phyloP scores from a whole-genome alignment of 441 rosid genomes.

The Erodium moschatum region DNA sequence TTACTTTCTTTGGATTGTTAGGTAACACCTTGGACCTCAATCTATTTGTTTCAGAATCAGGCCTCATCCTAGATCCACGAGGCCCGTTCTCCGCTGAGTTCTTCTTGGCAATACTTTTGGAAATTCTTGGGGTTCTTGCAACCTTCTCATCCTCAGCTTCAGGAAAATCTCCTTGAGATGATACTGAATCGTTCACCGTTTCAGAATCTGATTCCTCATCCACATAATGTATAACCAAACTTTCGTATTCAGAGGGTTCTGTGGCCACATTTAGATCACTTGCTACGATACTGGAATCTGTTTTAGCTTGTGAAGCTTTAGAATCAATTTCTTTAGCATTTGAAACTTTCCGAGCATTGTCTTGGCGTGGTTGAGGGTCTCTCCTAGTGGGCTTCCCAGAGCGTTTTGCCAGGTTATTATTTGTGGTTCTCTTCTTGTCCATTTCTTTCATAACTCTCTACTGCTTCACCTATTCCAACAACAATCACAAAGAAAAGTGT shows the following conservation, averaged over 20 bases:
- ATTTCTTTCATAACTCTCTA: slow-evolving; percentile 41
- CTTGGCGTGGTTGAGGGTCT: slow-evolving; percentile 30
- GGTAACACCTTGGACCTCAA: slow-evolving; percentile 30
- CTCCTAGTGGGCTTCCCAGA: slow-evolving; percentile 33
- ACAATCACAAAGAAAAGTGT: slow-evolving; percentile 19
- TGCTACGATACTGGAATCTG: slow-evolving; percentile 29
- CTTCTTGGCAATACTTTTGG: slow-evolving; percentile 28
- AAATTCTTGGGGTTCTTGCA: slow-evolving; percentile 29
- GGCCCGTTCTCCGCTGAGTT: slow-evolving; percentile 34
- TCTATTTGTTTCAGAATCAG: slow-evolving; percentile 31
- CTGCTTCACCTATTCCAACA: slow-evolving; percentile 22
- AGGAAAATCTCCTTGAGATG: slow-evolving; percentile 54
- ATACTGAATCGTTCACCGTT: slow-evolving; percentile 43
- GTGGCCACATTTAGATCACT: slow-evolving; percentile 40
- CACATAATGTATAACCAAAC: slow-evolving; percentile 42
- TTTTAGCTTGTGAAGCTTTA: slow-evolving; percentile 28
- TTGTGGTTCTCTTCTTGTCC: slow-evolving; percentile 36
- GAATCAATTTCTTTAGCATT: slow-evolving; percentile 32
- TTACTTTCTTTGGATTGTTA: slow-evolving; percentile 33
- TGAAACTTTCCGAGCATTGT: slow-evolving; percentile 25
- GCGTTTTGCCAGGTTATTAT: slow-evolving; percentile 27
- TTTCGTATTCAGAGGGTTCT: slow-evolving; percentile 41
- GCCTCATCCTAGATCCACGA: slow-evolving; percentile 26
- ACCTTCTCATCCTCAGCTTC: slow-evolving; percentile 47
- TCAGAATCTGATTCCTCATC: slow-evolving; percentile 57